These are phyloP conservation scores for Erythrobasidium yunnanense DNA, from an alignment of 768 basidiomycete species.

Conservation along the genomic window DNA sequence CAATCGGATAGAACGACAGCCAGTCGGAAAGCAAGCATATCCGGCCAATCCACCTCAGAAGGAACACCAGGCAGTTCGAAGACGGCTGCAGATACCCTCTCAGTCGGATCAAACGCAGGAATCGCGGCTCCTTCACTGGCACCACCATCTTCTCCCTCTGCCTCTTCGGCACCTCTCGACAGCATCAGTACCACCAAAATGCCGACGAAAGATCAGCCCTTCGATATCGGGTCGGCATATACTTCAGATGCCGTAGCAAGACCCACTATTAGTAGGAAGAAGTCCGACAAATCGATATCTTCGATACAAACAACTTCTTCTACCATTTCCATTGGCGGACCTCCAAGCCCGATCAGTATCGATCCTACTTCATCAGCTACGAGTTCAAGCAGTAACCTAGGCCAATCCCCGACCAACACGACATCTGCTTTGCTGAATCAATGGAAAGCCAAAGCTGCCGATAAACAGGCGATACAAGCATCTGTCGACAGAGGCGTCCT, in stretches of 20 bases:
- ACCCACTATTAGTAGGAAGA: background rate
- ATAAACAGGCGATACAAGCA: conserved; percentile 29
- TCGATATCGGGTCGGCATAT: background rate
- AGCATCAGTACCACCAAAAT: background rate
- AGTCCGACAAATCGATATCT: background rate
- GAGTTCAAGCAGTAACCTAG: too few relatives aligned
- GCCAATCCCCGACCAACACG: background rate
- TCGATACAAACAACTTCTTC: background rate
- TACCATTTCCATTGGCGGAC: background rate
- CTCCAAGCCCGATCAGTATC: background rate
- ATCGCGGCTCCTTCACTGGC: too few relatives aligned
- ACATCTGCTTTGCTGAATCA: conserved; percentile 2
- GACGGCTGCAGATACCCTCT: too few relatives aligned
- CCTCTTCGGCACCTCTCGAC: background rate
- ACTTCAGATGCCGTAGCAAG: background rate
- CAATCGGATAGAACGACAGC: background rate
- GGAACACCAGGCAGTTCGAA: background rate
- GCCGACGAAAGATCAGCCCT: background rate
- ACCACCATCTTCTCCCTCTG: background rate
- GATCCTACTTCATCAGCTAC: background rate
- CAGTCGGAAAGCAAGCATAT: background rate
- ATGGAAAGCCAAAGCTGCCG: conserved; percentile 27
- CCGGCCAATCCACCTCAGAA: too few relatives aligned
- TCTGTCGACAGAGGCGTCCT: background rate
- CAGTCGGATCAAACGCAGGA: too few relatives aligned